Conservation (phyloP, 1,284 basidiomycete genomes). For the Marasmius sp. region DNA sequence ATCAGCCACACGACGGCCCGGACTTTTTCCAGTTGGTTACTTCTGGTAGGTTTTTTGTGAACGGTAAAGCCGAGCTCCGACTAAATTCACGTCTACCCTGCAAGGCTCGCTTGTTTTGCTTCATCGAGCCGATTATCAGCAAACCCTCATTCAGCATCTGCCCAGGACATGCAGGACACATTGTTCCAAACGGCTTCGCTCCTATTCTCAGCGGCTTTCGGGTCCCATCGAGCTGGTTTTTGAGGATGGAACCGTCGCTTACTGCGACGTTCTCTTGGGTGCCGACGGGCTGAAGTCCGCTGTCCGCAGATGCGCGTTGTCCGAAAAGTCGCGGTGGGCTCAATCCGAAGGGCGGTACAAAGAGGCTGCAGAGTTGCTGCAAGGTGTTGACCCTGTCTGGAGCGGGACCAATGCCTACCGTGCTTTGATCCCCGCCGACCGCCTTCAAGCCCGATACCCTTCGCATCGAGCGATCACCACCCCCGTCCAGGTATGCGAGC, state of each 20-base stretch:
- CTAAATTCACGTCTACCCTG: not conserved
- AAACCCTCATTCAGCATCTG: constrained; percentile 42
- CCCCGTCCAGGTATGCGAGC: constrained; percentile 24
- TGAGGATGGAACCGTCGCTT: constrained; percentile 34
- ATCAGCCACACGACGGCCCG: constrained; percentile 41
- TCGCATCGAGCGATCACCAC: constrained; percentile 31
- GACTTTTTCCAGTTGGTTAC: constrained; percentile 46
- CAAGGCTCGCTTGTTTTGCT: constrained; percentile 44
- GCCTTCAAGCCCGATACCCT: constrained; percentile 31
- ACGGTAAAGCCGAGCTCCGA: not conserved
- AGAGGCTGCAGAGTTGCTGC: constrained; percentile 15
- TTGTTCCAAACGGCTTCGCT: constrained; percentile 47
- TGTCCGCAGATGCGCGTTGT: constrained; percentile 41
- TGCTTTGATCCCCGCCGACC: constrained; percentile 34
- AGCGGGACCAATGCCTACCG: constrained; percentile 42
- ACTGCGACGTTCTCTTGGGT: constrained; percentile 47
- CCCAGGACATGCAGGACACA: constrained; percentile 37
- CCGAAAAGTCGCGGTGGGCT: constrained; percentile 23
- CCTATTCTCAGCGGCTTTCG: constrained; percentile 39
- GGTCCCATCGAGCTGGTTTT: constrained; percentile 42
- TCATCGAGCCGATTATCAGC: constrained; percentile 53
- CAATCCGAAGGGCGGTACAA: constrained; percentile 14
- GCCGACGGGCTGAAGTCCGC: constrained; percentile 53
- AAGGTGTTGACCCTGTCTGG: constrained; percentile 38
- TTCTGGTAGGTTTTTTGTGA: constrained; percentile 34